These are phyloP conservation scores for Adansonia digitata DNA, from an alignment of 345 rosid genomes.

Conservation along the genomic window DNA sequence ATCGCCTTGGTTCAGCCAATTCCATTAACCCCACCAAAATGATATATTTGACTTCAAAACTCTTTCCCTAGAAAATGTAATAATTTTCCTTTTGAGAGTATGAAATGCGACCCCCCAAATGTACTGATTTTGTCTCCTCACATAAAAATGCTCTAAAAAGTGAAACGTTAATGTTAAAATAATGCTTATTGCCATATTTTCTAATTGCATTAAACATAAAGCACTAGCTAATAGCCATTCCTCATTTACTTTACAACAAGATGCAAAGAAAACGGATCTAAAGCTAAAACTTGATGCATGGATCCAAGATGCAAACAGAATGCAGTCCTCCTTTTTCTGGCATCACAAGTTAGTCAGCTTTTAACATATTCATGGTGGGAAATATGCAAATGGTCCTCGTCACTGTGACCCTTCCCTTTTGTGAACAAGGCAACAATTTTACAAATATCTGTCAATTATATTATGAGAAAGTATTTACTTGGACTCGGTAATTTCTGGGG, in stretches of 20 bases:
- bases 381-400: background rate
- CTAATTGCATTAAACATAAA: background rate
- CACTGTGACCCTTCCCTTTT: background rate
- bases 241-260: background rate
- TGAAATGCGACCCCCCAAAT: background rate
- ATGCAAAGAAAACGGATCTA: background rate
- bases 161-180: background rate
- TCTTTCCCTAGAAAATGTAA: background rate
- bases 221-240: background rate
- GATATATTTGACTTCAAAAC: background rate
- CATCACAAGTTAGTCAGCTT: background rate
- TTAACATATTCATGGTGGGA: background rate
- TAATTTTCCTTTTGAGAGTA: background rate
- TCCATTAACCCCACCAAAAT: slow-evolving; percentile 11
- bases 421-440: background rate
- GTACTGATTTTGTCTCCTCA: background rate
- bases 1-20: background rate
- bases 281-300: background rate
- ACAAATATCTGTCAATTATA: background rate
- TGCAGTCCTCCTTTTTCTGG: background rate
- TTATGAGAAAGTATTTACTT: background rate
- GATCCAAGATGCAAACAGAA: background rate
- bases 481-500: background rate
- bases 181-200: background rate
- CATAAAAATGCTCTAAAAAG: background rate